Evolutionary conservation across 1,284 basidiomycete species (phyloP), one percentile per base, ranked within the genome.

Genomic region (Athelia psychrophila): DNA sequence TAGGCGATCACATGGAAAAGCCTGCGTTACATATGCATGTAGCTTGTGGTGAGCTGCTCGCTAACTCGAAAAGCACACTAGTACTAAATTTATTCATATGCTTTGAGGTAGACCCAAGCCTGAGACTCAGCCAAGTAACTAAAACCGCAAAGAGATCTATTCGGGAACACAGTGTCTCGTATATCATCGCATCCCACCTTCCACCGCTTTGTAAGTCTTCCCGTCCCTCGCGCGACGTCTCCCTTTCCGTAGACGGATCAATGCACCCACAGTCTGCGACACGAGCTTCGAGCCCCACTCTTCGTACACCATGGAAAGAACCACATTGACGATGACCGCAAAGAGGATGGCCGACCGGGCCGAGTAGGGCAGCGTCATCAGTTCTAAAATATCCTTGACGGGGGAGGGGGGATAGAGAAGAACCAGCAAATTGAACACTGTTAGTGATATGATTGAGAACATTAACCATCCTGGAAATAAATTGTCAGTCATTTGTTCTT

Each of bases 271-370:
- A 30, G 80, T 27, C 22, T 68, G 71, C 3, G 86, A 81, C 44
- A 94, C 80, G 13, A 74, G 71, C 52, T 77, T 75, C 32, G 87
- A 78, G 4, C 82, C 87, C 81, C 86, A 94, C 47, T 81, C 77
- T 66, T 99, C 96, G 62, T 90, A 97, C 0, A 74, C 77, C 65
- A 93, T 77, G 30, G 91, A 95, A 16, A 84, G 60, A 1, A 73
- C 72, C 22, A 93, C 80, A 71, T 99, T 98, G 51, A 85, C 64
- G 22, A 83, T 67, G 6, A 89, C 88, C n/a, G 84, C 83, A 2
- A 77, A 66, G 22, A 94, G 73, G 27, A 99, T 76, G 60, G 84
- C 80, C 53, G 81, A 66, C 58, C 92, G 85, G 58, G 86, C 95
- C 16, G 76, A 63, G 45, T 78, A 66, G 0, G 93, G 93, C 16